A percentile compares a stretch with the other conserved stretches of the same genome.
Evolutionary conservation across 768 basidiomycete genomes (phyloP).

Genomic region (Suillus sp.): DNA sequence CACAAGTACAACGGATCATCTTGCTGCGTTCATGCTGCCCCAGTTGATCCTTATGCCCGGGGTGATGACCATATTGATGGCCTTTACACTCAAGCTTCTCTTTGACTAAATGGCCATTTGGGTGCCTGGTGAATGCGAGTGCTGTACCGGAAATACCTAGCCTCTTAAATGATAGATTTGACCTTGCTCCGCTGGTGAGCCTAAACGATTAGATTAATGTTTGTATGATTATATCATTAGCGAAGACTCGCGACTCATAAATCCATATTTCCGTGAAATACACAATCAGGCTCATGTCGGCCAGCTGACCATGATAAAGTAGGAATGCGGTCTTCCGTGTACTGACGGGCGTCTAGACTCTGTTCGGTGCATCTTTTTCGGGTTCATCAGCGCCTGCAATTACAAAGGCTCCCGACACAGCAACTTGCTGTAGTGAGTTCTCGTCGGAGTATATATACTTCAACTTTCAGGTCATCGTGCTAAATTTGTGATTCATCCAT

Average conservation of each 20-base stretch:
- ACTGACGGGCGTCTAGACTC: neutral
- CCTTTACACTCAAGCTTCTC: neutral
- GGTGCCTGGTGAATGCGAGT: neutral
- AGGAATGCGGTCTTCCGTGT: neutral
- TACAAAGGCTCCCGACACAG: no score
- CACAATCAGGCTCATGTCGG: neutral
- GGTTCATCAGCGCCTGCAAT: no score
- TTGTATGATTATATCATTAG: neutral
- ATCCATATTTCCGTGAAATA: neutral
- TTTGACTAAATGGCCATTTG: neutral
- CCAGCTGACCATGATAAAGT: neutral
- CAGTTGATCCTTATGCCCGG: neutral
- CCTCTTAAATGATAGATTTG: neutral
- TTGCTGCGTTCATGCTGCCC: slow-evolving; percentile 7
- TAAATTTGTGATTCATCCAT: no score
- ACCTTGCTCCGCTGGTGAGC: neutral
- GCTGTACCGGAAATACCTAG: neutral
- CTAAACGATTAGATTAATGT: neutral
- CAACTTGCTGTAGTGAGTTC: no score
- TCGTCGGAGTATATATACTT: no score
- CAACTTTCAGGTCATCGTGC: no score
- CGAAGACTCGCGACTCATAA: neutral
- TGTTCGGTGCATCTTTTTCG: no score
- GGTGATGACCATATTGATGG: slow-evolving; percentile 3
- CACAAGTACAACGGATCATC: slow-evolving; percentile 54